Base-by-base conservation (phyloP, 2,329 filamentous ascomycete species). In the Aspergillus ibericus region DNA sequence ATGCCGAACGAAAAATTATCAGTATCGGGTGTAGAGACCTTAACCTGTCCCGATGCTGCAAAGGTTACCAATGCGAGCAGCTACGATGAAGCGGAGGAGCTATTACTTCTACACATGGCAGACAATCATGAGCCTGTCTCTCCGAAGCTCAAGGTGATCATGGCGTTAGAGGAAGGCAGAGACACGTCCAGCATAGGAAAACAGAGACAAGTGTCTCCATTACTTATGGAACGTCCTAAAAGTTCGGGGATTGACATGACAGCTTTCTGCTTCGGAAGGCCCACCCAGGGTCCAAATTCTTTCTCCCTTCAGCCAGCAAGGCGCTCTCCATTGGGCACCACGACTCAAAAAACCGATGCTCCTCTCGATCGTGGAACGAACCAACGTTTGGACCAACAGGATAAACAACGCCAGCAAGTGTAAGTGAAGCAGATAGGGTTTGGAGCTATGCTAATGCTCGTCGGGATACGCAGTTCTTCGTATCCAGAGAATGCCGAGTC, bases 201-300 rank as follows among this genome's bases (percentile, higher is more conserved):
- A 10, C 55, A 57, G 25, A 55, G 18, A 38, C 57, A 58, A 27
- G 25, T 52, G 2, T 55, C 60, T 16, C 63, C 69, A 22, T 52
- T 69, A 7, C 60, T 75, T 34, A 68, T 76, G 58, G 64, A 71
- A 40, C 71, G 73, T 1, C 74, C 73, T 12, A 54, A 63, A 18
- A 74, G 65, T 42, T 70, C 70, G 6, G 68, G 64, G 1, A 58
- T 72, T 22, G 69, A 76, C 44, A 47, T 63, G 16, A 36, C 64
- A 8, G 62, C 61, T 1, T 75, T 77, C 56, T 71, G 68, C 5
- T 77, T 77, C 58, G 61, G 69, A 15, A 75, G 69, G 52, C 75
- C 72, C 22, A 62, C 55, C 18, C 64, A 61, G 29, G 60, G 65
- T 42, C 63, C 56, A 20, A 70, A 64, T 32, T 55, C 52, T 0